Percentiles rank a stretch among this genome's conserved stretches.
Conservation (phyloP, 345 rosid genomes). For the Brassica carinata region DNA sequence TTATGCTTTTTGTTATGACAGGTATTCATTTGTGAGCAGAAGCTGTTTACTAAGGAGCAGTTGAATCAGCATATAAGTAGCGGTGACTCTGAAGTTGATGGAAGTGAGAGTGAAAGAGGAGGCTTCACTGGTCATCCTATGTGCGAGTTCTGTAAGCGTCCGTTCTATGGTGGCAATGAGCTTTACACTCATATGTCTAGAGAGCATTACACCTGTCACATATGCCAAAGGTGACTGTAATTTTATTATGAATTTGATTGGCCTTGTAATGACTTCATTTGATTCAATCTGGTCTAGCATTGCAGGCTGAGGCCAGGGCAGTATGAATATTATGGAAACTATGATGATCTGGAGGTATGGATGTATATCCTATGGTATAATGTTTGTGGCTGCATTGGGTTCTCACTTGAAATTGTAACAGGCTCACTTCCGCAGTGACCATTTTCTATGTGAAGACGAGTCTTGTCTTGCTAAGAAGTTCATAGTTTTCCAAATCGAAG, state of each 20-base stretch:
- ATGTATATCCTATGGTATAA: background rate
- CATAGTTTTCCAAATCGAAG: conserved; percentile 73
- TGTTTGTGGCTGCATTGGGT: background rate
- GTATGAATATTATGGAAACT: conserved; percentile 75
- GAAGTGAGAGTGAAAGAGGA: conserved; percentile 89
- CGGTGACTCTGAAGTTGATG: conserved; percentile 94
- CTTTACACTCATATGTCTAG: conserved; percentile 82
- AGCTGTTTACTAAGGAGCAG: conserved; percentile 70
- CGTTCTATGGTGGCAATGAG: conserved; percentile 91
- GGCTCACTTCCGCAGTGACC: conserved; percentile 87
- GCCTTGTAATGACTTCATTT: background rate
- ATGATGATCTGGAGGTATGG: conserved; percentile 79
- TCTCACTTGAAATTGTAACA: conserved; percentile 37
- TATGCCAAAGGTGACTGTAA: conserved; percentile 76
- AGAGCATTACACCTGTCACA: conserved; percentile 85
- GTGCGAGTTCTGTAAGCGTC: conserved; percentile 78
- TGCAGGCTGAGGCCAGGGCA: conserved; percentile 88
- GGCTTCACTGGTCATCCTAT: conserved; percentile 90
- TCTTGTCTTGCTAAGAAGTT: conserved; percentile 87
- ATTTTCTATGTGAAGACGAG: conserved; percentile 90
- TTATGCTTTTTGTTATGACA: conserved; percentile 32
- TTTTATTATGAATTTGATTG: conserved; percentile 4
- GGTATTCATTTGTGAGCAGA: conserved; percentile 93
- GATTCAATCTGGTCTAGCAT: conserved; percentile 14
- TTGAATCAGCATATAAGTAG: conserved; percentile 72